Evolutionary conservation across 1,139 yeast genomes (phyloP).

Genomic region (Starmera stellimalicola): DNA sequence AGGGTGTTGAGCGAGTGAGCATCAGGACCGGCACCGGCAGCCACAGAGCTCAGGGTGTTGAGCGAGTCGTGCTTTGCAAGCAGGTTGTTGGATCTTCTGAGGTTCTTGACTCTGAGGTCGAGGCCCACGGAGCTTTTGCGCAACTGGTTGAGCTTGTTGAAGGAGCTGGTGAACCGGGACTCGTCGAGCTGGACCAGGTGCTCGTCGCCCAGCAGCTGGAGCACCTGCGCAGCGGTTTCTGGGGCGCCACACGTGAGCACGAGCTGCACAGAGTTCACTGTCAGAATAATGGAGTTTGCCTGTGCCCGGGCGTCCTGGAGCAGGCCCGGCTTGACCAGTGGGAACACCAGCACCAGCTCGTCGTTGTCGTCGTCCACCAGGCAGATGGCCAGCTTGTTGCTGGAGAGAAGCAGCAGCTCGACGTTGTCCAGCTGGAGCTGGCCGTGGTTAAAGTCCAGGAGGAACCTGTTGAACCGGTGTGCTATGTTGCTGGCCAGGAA

Average conservation of each 20-base stretch:
- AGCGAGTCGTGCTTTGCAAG: constrained; percentile 11
- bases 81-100: constrained; percentile 13
- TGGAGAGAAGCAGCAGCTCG: constrained; percentile 13
- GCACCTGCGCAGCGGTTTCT: constrained; percentile 7
- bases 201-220: constrained; percentile 1
- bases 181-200: constrained; percentile 1
- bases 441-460: constrained; percentile 19
- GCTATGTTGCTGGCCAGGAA: too few species aligned
- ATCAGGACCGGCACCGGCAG: too few species aligned
- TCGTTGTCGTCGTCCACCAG: constrained; percentile 16
- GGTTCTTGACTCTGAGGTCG: constrained; percentile 9
- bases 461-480: constrained; percentile 20
- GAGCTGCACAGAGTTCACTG: constrained; percentile 3
- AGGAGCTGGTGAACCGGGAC: too few species aligned
- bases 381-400: constrained; percentile 19
- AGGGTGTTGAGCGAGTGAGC: too few species aligned
- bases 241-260: constrained; percentile 14
- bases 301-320: constrained; percentile 11
- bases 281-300: constrained; percentile 7
- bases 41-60: too few species aligned
- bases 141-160: constrained; percentile 6
- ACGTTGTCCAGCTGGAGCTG: constrained; percentile 9
- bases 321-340: constrained; percentile 24
- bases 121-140: constrained; percentile 12
- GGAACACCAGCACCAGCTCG: constrained; percentile 26